These are phyloP conservation scores for Sarcocystis neurona DNA, from an alignment of 169 alveolate genomes.

Conservation along the genomic window DNA sequence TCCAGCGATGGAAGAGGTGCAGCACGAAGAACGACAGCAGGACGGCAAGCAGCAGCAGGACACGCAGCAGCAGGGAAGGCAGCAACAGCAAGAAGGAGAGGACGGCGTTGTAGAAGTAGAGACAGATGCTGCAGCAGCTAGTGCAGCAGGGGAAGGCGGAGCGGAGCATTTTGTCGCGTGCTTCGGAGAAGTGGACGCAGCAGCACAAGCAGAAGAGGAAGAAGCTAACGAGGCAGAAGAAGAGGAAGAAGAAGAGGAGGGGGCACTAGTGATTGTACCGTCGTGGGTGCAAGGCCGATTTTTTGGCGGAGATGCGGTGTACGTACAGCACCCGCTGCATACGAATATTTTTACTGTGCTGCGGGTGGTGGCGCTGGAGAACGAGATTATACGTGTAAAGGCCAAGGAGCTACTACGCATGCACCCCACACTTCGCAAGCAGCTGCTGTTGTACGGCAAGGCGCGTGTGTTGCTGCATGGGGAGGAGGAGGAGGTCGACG, in stretches of 20 bases:
- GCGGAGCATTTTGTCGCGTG: no score
- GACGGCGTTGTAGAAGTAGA: no score
- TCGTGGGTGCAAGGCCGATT: neutral
- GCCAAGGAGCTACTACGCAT: neutral
- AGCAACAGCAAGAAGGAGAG: no score
- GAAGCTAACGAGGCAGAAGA: neutral
- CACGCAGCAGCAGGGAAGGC: no score
- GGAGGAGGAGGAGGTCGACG: no score
- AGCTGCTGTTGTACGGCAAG: constrained; percentile 13
- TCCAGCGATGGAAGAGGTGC: no score
- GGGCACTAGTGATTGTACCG: neutral
- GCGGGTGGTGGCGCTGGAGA: constrained; percentile 4
- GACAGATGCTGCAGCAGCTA: no score
- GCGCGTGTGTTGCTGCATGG: neutral
- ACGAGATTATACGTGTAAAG: neutral
- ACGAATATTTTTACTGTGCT: neutral
- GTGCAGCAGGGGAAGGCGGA: no score
- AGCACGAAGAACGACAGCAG: no score
- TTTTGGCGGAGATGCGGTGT: neutral
- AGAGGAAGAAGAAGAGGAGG: neutral
- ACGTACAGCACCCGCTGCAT: constrained; percentile 13
- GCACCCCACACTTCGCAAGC: constrained; percentile 29
- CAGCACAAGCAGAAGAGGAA: no score
- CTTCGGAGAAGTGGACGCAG: no score
- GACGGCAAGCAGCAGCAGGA: no score